Evolutionary conservation across 1,284 basidiomycete species (phyloP), one percentile per base, ranked within the genome.

Genomic region (Chondrostereum purpureum): DNA sequence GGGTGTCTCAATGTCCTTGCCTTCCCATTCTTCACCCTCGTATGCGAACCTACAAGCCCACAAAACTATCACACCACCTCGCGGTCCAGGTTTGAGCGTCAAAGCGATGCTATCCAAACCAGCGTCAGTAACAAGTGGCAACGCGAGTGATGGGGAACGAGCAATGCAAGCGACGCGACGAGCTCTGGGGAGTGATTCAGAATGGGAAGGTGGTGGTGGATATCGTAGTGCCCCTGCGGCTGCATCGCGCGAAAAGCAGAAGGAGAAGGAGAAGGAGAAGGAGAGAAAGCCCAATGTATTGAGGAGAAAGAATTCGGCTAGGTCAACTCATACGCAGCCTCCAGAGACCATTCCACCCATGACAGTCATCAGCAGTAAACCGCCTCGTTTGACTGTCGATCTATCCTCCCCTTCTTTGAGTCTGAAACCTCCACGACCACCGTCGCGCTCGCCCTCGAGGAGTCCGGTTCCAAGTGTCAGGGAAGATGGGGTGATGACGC

Each of bases 81-180:
- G 27, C 8, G 27, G 27, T 8, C n/a, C 27, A 31, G 27, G 27
- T 8, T 31, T 31, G 27, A 31, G 23, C 39, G n/a, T 41, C 11
- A 41, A 41, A 41, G 18, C 14, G 18, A 14, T 41, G 17, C 12
- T 41, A 4, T 41, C 39, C 13, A 41, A 41, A 21, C 39, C 39
- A 13, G 39, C 39, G n/a, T 19, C 36, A 10, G 18, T 14, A 16
- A 38, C 18, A 14, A 18, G 16, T 5, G 39, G 14, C 11, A 19
- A 41, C 21, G 22, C 39, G 22, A 41, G 22, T 17, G 22, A 21
- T 13, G 11, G 13, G 16, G 39, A 41, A 23, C 12, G n/a, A 4
- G 13, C 11, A 21, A 3, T 3, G 22, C 39, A 41, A 12, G 4
- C 37, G 8, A 20, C 27, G 27, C 27, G 27, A 31, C 27, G 27